Evolutionary conservation across 177 flowering plant species (phyloP).

Genomic region (Vitis hybrid): DNA sequence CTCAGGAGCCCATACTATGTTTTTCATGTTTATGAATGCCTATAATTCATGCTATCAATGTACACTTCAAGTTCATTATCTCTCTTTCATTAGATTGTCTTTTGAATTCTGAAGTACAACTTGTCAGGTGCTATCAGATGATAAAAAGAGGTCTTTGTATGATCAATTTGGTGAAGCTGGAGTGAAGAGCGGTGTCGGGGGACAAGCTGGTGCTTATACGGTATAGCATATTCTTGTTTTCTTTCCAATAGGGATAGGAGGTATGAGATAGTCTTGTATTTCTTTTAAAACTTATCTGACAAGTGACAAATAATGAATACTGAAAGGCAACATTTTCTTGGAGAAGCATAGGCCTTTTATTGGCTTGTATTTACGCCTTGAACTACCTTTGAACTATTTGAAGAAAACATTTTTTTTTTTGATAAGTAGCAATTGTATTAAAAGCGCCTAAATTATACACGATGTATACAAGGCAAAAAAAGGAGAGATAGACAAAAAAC

Average conservation of each 20-base stretch:
- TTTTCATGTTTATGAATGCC: background rate
- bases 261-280: too few relatives aligned
- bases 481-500: too few relatives aligned
- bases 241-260: background rate
- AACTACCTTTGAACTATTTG: too few relatives aligned
- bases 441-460: too few relatives aligned
- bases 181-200: constrained; percentile 81
- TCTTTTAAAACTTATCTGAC: background rate
- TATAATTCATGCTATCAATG: background rate
- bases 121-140: constrained; percentile 99
- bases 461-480: too few relatives aligned
- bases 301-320: background rate
- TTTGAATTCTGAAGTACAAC: constrained; percentile 49
- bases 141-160: constrained; percentile 87
- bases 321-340: background rate
- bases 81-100: constrained; percentile 14
- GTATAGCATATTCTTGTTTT: constrained; percentile 34
- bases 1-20: background rate
- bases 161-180: constrained; percentile 99
- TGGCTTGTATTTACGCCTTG: background rate
- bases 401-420: too few relatives aligned
- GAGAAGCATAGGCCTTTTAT: background rate
- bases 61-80: background rate
- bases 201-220: constrained; percentile 75
- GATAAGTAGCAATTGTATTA: too few relatives aligned